Base-by-base conservation (phyloP, 345 rosid genomes). In the Clausena lansium region DNA sequence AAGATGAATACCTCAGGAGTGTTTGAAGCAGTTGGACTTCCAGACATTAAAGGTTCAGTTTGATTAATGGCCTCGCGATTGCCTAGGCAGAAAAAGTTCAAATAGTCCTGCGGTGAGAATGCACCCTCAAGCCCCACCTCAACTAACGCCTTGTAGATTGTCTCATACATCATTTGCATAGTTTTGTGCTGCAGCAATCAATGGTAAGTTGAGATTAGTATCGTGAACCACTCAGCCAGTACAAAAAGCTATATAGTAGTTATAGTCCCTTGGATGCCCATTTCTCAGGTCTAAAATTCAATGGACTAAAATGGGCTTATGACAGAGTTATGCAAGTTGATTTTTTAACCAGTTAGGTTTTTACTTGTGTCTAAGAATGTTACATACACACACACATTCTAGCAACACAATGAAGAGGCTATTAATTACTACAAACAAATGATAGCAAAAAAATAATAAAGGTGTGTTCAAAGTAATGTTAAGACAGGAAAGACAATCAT, bases 161-260 rank as follows among this genome's bases (percentile, higher is more conserved):
- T 95, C 85, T 87, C 97, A 62, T 95, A 95, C 99, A 95, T 95
- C 98, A 93, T 95, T 83, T 92, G 94, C 98, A 92, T 95, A 1
- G 99, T 95, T 87, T 95, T 94, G 82, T 93, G 83, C 98, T 95
- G 89, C 89, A 88, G 72, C 52, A 78, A 61, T 36, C 8, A 13
- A 57, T 5, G 75, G 59, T 38, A 25, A 28, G 67, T 50, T 17
- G 60, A 58, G 30, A 68, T 80, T 85, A 73, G 35, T 66, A 36
- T 25, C 59, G 67, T 47, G 61, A 39, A 15, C 32, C 68, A 60
- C 30, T 32, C 35, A n/a, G 73, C 69, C 73, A 24, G 28, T 60
- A 54, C 66, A 79, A 9, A 36, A 67, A 64, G 35, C 38, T 15
- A 66, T 33, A 41, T 19, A 39, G 59, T 24, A 50, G 28, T 14